These are phyloP conservation scores for Calophaca sinica DNA, from an alignment of 306 rosid species.

Conservation along the genomic window DNA sequence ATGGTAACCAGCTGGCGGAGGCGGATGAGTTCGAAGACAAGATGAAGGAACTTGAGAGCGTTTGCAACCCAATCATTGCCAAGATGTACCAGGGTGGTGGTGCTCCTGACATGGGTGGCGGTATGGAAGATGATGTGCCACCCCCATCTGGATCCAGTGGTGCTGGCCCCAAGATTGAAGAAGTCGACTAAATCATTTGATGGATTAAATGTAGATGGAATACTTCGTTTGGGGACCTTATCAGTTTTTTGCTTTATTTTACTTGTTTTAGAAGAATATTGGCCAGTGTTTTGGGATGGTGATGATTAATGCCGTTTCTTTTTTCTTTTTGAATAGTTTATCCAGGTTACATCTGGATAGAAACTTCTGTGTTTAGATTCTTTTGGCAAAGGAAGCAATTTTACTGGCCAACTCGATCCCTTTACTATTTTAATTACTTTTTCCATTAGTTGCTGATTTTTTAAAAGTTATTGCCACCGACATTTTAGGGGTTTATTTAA, in stretches of 20 bases:
- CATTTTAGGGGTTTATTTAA: too few relatives aligned
- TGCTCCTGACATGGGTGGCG: constrained; percentile 59
- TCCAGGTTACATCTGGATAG: background rate
- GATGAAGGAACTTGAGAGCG: constrained; percentile 64
- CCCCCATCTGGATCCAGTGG: constrained; percentile 55
- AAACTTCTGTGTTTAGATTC: background rate
- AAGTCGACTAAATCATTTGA: constrained; percentile 54
- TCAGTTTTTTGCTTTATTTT: background rate
- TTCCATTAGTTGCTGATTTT: background rate
- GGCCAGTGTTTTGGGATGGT: background rate
- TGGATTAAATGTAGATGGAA: background rate
- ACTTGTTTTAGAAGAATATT: background rate
- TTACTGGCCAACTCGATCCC: background rate
- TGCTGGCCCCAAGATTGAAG: constrained; percentile 74
- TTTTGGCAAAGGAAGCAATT: background rate
- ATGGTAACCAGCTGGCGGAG: constrained; percentile 63
- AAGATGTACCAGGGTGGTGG: constrained; percentile 71
- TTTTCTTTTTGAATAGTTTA: background rate
- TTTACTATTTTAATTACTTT: background rate
- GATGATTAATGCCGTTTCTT: background rate
- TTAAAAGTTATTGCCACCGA: too few relatives aligned
- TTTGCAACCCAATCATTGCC: constrained; percentile 71
- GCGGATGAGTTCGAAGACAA: constrained; percentile 71
- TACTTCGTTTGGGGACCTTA: background rate
- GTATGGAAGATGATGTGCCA: constrained; percentile 61